These are phyloP conservation scores for Yarrowia sp. DNA, from an alignment of 805 yeast genomes.

Conservation along the genomic window DNA sequence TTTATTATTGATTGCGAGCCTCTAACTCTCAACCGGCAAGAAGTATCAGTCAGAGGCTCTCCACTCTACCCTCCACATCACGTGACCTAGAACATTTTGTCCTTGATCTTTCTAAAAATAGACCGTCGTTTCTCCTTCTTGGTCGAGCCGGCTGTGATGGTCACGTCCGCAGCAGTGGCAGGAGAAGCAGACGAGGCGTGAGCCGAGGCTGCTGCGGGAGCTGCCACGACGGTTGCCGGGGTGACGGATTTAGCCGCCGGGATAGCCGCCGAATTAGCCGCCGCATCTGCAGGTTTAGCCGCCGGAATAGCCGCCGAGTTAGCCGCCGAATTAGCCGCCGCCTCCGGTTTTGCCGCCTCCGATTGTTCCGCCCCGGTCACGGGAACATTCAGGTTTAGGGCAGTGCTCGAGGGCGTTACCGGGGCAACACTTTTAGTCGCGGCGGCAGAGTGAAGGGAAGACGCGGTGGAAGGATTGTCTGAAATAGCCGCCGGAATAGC, in stretches of 20 bases:
- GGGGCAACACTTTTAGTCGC: slow-evolving; percentile 3
- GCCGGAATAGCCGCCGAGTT: too few relatives aligned
- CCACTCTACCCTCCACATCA: too few relatives aligned
- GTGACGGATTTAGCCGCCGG: too few relatives aligned
- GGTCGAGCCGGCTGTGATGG: slow-evolving; percentile 4
- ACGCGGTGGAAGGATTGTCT: not conserved
- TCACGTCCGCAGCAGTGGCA: slow-evolving; percentile 23
- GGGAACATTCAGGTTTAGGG: slow-evolving; percentile 5
- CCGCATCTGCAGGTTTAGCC: too few relatives aligned
- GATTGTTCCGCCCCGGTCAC: not conserved
- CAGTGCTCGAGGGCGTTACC: slow-evolving; percentile 18
- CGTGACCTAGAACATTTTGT: slow-evolving; percentile 22
- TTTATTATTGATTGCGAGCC: too few relatives aligned
- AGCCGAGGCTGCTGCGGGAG: not conserved
- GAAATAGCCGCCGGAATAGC: not conserved
- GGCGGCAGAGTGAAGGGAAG: not conserved
- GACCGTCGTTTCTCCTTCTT: slow-evolving; percentile 34
- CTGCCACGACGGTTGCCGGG: not conserved
- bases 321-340: too few relatives aligned
- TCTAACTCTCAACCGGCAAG: too few relatives aligned
- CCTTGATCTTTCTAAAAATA: slow-evolving; percentile 26
- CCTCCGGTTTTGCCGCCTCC: too few relatives aligned
- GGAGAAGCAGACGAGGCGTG: not conserved
- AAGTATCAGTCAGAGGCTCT: too few relatives aligned
- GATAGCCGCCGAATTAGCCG: too few relatives aligned